Evolutionary conservation across 805 yeast genomes (phyloP), one percentile per base, ranked within the genome.

Genomic region (Candida tammaniensis): DNA sequence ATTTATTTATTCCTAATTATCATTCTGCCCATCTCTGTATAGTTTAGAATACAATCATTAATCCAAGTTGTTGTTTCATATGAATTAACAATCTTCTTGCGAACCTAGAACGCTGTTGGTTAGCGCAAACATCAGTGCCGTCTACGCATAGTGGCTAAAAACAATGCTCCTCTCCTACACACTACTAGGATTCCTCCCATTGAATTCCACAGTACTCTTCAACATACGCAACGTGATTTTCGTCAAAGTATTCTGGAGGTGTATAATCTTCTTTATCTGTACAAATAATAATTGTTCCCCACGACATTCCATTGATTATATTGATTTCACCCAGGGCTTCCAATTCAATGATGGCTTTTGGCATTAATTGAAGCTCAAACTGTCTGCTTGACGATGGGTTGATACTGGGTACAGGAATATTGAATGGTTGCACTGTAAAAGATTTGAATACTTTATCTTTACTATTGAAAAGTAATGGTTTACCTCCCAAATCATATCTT

Each of bases 281-380:
- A 26, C 80, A 85, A 1, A 91, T 84, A 17, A 86, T 63, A 19
- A 93, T 84, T 0, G 98, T 85, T 1, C 97, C 98, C 98, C 98
- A 93, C 43, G 91, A 94, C 95, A 91, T 91, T 9, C 98, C 97
- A 22, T 77, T 77, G 27, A 72, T 48, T 5, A 54, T 46, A 24
- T 41, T 42, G 14, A 33, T 36, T 3, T 43, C 39, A 9, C 42
- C 43, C 18, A 62, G 58, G 27, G 67, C 68, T 53, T 91, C 97
- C 28, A 93, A 68, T 49, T 86, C 91, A 32, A 86, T 68, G 34
- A 93, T 91, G 34, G 88, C 77, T 54, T 86, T 86, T 2, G 98
- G 98, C 97, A 91, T 91, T 35, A 93, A 57, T 55, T 93, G 98
- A 38, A 91, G 61, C 58, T 93, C 98, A 52, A 87, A 84, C 20